Evolutionary conservation across 2,329 filamentous ascomycete genomes (phyloP).

Genomic region (Sporothrix dimorphospora): DNA sequence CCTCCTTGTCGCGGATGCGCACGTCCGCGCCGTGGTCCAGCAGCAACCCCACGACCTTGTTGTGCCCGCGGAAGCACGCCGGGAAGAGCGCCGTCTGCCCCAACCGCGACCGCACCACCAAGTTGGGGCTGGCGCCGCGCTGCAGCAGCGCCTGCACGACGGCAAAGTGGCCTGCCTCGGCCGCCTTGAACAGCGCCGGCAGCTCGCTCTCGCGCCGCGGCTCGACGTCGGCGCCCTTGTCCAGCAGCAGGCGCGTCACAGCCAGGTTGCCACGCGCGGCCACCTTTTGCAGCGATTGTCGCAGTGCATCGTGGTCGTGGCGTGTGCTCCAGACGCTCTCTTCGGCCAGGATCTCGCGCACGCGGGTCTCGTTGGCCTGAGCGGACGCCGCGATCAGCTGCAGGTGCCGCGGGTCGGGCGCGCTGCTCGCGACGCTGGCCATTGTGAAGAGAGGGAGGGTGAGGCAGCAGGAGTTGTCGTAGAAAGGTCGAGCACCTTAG

Average conservation of each 20-base stretch:
- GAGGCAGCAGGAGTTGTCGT: neutral
- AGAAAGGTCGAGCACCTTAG: neutral
- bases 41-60: conserved; percentile 41
- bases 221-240: conserved; percentile 45
- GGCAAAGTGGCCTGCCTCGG: conserved; percentile 43
- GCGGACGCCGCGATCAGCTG: conserved; percentile 44
- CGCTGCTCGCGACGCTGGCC: conserved; percentile 44
- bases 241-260: conserved; percentile 45
- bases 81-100: conserved; percentile 45
- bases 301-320: conserved; percentile 44
- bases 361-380: conserved; percentile 44
- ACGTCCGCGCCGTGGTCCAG: conserved; percentile 43
- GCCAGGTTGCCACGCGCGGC: conserved; percentile 43
- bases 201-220: conserved; percentile 42
- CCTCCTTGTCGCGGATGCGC: conserved; percentile 42
- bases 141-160: conserved; percentile 43
- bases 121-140: conserved; percentile 42
- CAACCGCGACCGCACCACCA: conserved; percentile 36
- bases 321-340: conserved; percentile 42
- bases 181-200: conserved; percentile 45
- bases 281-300: conserved; percentile 45
- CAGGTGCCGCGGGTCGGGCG: conserved; percentile 44
- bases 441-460: neutral
- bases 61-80: conserved; percentile 43
- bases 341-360: conserved; percentile 44